These are phyloP conservation scores for Cladochytrium replicatum DNA, from an alignment of 192 early-diverging fungal genomes.

Conservation along the genomic window DNA sequence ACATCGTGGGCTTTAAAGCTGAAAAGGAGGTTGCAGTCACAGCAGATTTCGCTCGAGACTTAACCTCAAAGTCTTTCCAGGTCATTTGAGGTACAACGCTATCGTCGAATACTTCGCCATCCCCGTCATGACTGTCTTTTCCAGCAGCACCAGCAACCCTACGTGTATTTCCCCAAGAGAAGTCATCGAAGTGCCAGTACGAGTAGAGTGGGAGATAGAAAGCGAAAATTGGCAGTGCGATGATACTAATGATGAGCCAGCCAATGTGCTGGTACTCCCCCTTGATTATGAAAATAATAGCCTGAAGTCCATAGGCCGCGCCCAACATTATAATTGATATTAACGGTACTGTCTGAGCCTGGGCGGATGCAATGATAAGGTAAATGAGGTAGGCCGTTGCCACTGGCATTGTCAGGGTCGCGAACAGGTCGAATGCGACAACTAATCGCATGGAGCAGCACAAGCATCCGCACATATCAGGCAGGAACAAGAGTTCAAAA, in stretches of 20 bases:
- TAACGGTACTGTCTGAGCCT: conserved; percentile 40
- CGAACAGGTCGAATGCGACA: conserved; percentile 87
- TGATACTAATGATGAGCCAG: conserved; percentile 92
- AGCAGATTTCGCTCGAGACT: conserved; percentile 22
- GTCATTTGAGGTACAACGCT: conserved; percentile 25
- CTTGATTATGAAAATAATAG: conserved; percentile 77
- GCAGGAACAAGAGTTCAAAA: conserved; percentile 86
- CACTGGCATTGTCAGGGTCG: conserved; percentile 87
- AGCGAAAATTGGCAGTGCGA: conserved; percentile 83
- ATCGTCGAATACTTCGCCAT: conserved; percentile 42
- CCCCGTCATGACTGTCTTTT: conserved; percentile 48
- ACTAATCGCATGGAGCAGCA: conserved; percentile 97
- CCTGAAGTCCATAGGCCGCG: conserved; percentile 83
- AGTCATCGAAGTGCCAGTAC: conserved; percentile 98
- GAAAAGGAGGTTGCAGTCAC: too few species aligned
- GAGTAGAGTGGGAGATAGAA: conserved; percentile 55
- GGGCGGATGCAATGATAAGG: conserved; percentile 28
- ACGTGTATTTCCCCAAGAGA: conserved; percentile 96
- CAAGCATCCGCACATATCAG: conserved; percentile 92
- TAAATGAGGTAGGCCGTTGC: conserved; percentile 68
- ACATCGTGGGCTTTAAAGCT: too few species aligned
- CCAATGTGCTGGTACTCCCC: conserved; percentile 67
- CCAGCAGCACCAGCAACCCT: conserved; percentile 67
- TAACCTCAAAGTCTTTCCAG: conserved; percentile 39
- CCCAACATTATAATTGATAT: conserved; percentile 78